phyloP scores from a whole-genome alignment of 768 basidiomycete genomes.

The Amanita muscaria region DNA sequence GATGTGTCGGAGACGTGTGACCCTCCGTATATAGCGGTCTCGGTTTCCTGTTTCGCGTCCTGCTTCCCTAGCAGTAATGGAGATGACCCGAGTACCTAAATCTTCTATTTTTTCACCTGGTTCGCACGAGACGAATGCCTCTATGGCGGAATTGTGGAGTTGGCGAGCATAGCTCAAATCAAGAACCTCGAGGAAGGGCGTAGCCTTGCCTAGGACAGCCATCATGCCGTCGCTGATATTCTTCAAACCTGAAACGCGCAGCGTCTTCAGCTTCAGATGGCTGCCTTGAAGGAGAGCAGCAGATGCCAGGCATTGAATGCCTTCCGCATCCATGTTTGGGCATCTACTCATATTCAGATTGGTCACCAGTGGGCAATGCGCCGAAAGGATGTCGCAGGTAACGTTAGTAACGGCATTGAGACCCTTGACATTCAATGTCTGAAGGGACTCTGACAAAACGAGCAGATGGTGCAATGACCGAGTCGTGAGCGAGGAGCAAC shows the following conservation, averaged over 20 bases:
- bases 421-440: conserved; percentile 56
- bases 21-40: conserved; percentile 43
- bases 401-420: conserved; percentile 61
- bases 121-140: conserved; percentile 57
- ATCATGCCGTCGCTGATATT: conserved; percentile 52
- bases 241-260: conserved; percentile 62
- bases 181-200: conserved; percentile 67
- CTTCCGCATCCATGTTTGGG: conserved; percentile 53
- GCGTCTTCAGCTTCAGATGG: conserved; percentile 45
- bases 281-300: conserved; percentile 38
- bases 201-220: conserved; percentile 54
- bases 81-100: conserved; percentile 33
- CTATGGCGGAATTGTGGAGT: conserved; percentile 67
- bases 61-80: conserved; percentile 53
- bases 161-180: conserved; percentile 70
- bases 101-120: conserved; percentile 26
- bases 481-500: conserved; percentile 59
- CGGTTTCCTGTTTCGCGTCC: conserved; percentile 50
- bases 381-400: conserved; percentile 61
- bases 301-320: conserved; percentile 41
- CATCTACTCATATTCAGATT: conserved; percentile 69
- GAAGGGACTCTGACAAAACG: conserved; percentile 50
- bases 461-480: conserved; percentile 65
- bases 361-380: conserved; percentile 45
- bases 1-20: conserved; percentile 67